These are phyloP conservation scores for Termitomyces sp. DNA, from an alignment of 768 basidiomycete species.

Conservation along the genomic window DNA sequence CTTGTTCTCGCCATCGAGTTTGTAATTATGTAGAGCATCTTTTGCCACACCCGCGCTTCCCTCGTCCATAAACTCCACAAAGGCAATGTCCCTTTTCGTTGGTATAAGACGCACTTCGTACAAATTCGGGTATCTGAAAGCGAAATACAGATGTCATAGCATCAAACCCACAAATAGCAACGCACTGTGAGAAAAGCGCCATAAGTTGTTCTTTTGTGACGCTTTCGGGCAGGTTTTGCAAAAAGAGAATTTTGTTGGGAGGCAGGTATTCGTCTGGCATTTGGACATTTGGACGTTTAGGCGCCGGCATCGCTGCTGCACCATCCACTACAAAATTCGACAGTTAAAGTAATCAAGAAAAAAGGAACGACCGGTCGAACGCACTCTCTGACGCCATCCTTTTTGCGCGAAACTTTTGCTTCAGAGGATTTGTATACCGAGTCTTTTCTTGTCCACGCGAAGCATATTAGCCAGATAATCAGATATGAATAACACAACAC, in stretches of 20 bases:
- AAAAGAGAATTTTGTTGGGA: slow-evolving; percentile 97
- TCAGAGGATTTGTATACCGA: slow-evolving; percentile 85
- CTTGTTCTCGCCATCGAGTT: slow-evolving; percentile 95
- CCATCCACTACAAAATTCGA: slow-evolving; percentile 55
- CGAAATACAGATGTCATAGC: not conserved
- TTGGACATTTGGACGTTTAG: slow-evolving; percentile 82
- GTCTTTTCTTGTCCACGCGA: slow-evolving; percentile 50
- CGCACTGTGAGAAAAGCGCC: slow-evolving; percentile 84
- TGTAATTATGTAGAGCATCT: slow-evolving; percentile 96
- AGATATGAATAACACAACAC: slow-evolving; percentile 19
- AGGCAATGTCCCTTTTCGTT: slow-evolving; percentile 95
- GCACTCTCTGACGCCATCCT: slow-evolving; percentile 76
- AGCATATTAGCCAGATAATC: slow-evolving; percentile 3
- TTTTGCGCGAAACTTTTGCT: slow-evolving; percentile 80
- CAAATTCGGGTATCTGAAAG: slow-evolving; percentile 81
- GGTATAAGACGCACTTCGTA: slow-evolving; percentile 98
- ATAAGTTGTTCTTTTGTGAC: slow-evolving; percentile 92
- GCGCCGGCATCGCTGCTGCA: slow-evolving; percentile 53
- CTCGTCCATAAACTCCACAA: slow-evolving; percentile 97
- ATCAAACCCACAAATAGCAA: not conserved
- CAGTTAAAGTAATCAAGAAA: slow-evolving; percentile 5
- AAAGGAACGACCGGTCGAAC: slow-evolving; percentile 15
- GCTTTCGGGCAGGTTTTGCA: slow-evolving; percentile 92
- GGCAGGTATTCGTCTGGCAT: slow-evolving; percentile 99
- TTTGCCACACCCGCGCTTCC: slow-evolving; percentile 86